phyloP scores from a whole-genome alignment of 2,329 filamentous ascomycete species.

The Aspergillus piperis region DNA sequence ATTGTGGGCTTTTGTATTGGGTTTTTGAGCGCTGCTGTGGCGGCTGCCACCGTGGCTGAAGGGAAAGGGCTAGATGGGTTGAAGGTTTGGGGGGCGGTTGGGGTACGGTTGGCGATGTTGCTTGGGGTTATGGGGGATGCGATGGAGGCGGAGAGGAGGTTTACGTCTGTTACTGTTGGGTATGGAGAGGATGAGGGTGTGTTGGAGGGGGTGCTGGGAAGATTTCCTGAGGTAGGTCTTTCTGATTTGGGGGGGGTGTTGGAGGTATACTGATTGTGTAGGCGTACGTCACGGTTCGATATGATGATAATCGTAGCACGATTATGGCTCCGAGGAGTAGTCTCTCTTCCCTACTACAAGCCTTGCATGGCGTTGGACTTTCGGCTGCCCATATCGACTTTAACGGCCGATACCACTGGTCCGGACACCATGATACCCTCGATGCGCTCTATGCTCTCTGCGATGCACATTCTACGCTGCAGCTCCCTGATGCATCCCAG shows the following conservation, averaged over 20 bases:
- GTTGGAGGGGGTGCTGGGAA: slow-evolving; percentile 2
- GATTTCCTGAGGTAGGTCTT: slow-evolving; percentile 12
- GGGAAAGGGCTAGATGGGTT: not conserved
- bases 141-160: slow-evolving; percentile 16
- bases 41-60: not conserved
- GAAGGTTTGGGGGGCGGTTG: slow-evolving; percentile 13
- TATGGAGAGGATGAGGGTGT: not conserved
- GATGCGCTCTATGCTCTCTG: slow-evolving; percentile 14
- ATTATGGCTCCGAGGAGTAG: slow-evolving; percentile 18
- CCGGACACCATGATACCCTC: slow-evolving; percentile 11
- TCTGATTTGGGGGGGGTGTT: not conserved
- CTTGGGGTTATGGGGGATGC: slow-evolving; percentile 20
- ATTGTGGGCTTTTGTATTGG: slow-evolving; percentile 24
- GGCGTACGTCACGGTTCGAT: slow-evolving; percentile 21
- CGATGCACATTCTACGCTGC: slow-evolving; percentile 6
- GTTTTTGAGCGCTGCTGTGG: slow-evolving; percentile 19
- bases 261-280: not conserved
- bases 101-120: slow-evolving; percentile 17
- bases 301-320: slow-evolving; percentile 19
- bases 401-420: slow-evolving; percentile 25
- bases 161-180: slow-evolving; percentile 21
- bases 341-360: slow-evolving; percentile 9
- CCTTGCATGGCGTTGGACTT: slow-evolving; percentile 16
- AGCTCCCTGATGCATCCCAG: slow-evolving; percentile 14
- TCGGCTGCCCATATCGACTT: slow-evolving; percentile 16